phyloP scores from a whole-genome alignment of 2,329 filamentous ascomycete species.

The Coniella vitis region DNA sequence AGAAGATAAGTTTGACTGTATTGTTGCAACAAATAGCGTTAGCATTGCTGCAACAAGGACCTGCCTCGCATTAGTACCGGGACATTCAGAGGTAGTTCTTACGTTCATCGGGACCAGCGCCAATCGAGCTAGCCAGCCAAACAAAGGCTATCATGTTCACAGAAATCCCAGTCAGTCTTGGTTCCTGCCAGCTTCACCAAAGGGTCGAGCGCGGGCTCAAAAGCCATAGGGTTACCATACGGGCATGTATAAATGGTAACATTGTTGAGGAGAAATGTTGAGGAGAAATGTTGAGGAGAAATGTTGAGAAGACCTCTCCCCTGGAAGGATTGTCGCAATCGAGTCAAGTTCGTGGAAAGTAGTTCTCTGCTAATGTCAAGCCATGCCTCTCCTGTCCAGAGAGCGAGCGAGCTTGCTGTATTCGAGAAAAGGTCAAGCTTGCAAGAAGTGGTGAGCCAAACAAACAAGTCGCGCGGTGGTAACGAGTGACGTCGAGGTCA shows the following conservation, averaged over 20 bases:
- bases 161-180: conserved; percentile 14
- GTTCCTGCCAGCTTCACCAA: not conserved
- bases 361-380: not conserved
- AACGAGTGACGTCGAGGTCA: not conserved
- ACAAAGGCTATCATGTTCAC: conserved; percentile 33
- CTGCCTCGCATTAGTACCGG: not conserved
- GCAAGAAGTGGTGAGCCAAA: not conserved
- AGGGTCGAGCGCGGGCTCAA: no score
- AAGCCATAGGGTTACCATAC: conserved; percentile 16
- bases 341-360: not conserved
- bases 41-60: not conserved
- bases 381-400: conserved; percentile 6
- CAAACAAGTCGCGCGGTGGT: not conserved
- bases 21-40: not conserved
- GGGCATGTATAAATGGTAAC: conserved; percentile 29
- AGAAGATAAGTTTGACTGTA: conserved; percentile 87
- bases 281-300: not conserved
- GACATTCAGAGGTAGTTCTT: conserved; percentile 18
- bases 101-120: conserved; percentile 41
- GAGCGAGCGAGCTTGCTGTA: no score
- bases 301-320: not conserved
- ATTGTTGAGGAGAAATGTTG: conserved; percentile 18
- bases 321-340: not conserved
- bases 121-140: conserved; percentile 33
- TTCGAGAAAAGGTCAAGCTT: not conserved